Conservation (phyloP, 495 filamentous ascomycete species). For the Tuber calosporum region DNA sequence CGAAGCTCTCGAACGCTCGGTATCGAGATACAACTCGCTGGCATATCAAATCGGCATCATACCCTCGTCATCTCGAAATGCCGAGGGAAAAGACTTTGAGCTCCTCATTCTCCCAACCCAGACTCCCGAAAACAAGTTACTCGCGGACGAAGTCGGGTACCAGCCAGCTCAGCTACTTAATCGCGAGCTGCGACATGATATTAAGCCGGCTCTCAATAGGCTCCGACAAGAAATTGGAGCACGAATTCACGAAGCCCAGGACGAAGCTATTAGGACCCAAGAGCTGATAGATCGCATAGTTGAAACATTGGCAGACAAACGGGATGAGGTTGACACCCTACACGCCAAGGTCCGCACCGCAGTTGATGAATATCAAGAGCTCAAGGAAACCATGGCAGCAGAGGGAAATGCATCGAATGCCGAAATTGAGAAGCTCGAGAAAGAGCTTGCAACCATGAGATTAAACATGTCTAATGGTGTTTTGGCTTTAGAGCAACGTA, state of each 20-base stretch:
- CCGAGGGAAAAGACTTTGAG: slow-evolving; percentile 77
- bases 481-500: slow-evolving; percentile 85
- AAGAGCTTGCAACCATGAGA: slow-evolving; percentile 88
- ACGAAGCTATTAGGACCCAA: slow-evolving; percentile 81
- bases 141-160: slow-evolving; percentile 77
- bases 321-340: slow-evolving; percentile 83
- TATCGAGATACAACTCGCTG: slow-evolving; percentile 84
- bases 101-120: slow-evolving; percentile 59
- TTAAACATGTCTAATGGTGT: slow-evolving; percentile 76
- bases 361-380: slow-evolving; percentile 88
- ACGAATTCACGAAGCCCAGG: slow-evolving; percentile 68
- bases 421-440: slow-evolving; percentile 97
- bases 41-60: slow-evolving; percentile 90
- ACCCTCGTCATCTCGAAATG: slow-evolving; percentile 72
- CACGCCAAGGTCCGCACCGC: slow-evolving; percentile 75
- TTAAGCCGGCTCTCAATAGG: slow-evolving; percentile 67
- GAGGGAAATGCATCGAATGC: slow-evolving; percentile 81
- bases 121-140: slow-evolving; percentile 51
- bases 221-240: slow-evolving; percentile 85
- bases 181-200: slow-evolving; percentile 70
- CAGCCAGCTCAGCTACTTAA: slow-evolving; percentile 80
- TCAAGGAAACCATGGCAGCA: slow-evolving; percentile 75
- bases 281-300: slow-evolving; percentile 86
- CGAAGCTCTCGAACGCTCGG: slow-evolving; percentile 76
- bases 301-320: slow-evolving; percentile 90